Base-by-base conservation (phyloP, 805 yeast genomes). In the Starmerella bombicola region DNA sequence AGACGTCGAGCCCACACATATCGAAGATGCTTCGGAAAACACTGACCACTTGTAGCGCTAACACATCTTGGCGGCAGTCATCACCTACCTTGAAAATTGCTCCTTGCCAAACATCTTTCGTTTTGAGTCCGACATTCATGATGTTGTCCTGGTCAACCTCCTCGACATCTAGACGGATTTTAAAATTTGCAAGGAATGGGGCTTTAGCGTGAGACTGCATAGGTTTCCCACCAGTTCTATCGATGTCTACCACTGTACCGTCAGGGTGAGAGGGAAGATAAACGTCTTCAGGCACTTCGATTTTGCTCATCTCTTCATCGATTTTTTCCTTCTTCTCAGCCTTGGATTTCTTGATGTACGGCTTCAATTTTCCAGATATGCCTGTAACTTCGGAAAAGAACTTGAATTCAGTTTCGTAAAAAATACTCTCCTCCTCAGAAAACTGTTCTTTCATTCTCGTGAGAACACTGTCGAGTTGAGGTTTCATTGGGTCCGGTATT, bases 31-130 rank as follows among this genome's bases (percentile, higher is more conserved):
- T 76, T 53, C 94, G 72, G 68, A 93, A 91, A 28, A 91, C 77
- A 3, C 95, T 80, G 43, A 93, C 80, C 55, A 91, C 67, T 58
- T 91, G 99, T 43, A 91, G 66, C 0, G 95, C 96, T 50, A 91
- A 69, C 37, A 91, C 88, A 63, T 91, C 99, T 61, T 91, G 99
- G 52, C 99, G 73, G 66, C 97, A 88, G 62, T 91, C 99, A 64
- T 91, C 99, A 46, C 99, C 99, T 41, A 91, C 98, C 61, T 91
- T 91, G 72, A 91, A 91, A 59, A 91, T 93, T 12, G 98, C 98
- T 56, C 93, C 77, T 56, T 85, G 85, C 93, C 93, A 80, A 49
- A 69, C 73, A 37, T 81, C 88, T 37, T 73, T 58, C 4, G 70
- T 68, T 20, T 45, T 44, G 17, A 38, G 38, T 4, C 33, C 26